These are phyloP conservation scores for Smittium mucronatum DNA, from an alignment of 371 early-diverging fungal species.

Conservation along the genomic window DNA sequence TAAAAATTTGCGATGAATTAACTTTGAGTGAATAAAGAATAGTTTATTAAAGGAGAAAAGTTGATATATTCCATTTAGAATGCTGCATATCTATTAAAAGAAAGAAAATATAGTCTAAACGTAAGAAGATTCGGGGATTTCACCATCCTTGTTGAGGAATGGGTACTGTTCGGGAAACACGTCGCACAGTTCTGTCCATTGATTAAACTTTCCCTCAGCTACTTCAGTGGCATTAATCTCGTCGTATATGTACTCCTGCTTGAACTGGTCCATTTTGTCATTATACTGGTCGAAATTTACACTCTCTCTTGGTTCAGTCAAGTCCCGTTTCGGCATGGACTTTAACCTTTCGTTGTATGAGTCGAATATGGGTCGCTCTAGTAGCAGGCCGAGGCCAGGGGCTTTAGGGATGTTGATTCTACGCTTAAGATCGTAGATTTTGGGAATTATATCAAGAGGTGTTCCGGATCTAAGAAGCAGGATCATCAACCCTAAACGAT, in stretches of 20 bases:
- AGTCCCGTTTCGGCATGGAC: slow-evolving; percentile 7
- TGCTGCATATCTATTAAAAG: not conserved
- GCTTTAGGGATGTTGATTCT: slow-evolving; percentile 95
- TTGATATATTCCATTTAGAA: too few relatives aligned
- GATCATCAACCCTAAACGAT: slow-evolving; percentile 43
- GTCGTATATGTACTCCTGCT: slow-evolving; percentile 61
- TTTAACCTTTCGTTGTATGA: slow-evolving; percentile 41
- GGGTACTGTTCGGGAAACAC: slow-evolving; percentile 34
- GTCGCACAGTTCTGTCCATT: slow-evolving; percentile 55
- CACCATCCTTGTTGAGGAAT: slow-evolving; percentile 38
- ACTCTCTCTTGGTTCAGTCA: slow-evolving; percentile 12
- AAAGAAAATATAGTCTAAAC: slow-evolving; percentile 15
- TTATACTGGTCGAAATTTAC: slow-evolving; percentile 34
- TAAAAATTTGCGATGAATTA: too few relatives aligned
- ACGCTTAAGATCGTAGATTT: slow-evolving; percentile 41
- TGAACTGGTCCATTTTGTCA: slow-evolving; percentile 67
- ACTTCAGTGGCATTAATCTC: slow-evolving; percentile 60
- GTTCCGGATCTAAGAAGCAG: slow-evolving; percentile 60
- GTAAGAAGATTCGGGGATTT: slow-evolving; percentile 38
- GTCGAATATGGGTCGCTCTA: slow-evolving; percentile 66
- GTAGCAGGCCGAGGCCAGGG: slow-evolving; percentile 88
- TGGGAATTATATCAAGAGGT: slow-evolving; percentile 46
- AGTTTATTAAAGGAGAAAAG: too few relatives aligned
- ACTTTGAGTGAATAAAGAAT: too few relatives aligned
- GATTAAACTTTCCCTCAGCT: slow-evolving; percentile 44